Evolutionary conservation across 2,329 filamentous ascomycete species (phyloP), one percentile per base, ranked within the genome.

Genomic region (Camillea tinctor): DNA sequence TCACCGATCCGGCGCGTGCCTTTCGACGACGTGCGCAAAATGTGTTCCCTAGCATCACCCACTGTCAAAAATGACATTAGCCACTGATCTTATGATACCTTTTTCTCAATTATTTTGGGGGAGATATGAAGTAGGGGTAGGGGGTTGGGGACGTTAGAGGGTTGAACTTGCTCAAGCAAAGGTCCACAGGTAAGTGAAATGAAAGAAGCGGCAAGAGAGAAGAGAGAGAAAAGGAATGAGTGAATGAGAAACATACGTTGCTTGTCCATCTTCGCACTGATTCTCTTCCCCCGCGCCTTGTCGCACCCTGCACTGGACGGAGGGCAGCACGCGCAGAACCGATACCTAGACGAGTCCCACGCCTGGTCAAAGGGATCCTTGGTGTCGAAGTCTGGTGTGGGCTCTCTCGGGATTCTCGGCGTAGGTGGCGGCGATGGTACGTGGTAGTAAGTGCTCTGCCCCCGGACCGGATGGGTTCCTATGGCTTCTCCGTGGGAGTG

Each of bases 361-460:
- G n/a, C n/a, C 21, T 64, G 57, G 50, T 59, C 26, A 7, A 30
- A 51, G 54, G 52, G 56, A 5, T 58, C 64, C 26, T 53, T 49
- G 19, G 54, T 57, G 23, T 69, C 67, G n/a, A 71, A 62, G 48
- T 72, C 69, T 9, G 69, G 69, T 13, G 69, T 70, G 19, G 69
- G 66, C 19, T 70, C 66, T 50, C 69, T 66, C 36, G 68, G 60
- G 50, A 71, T 69, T 50, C 57, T 52, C 5, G 69, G 69, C 22
- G 69, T 64, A 36, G 57, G 54, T 19, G 68, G 68, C 17, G 63
- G 64, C 15, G 58, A 20, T 8, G 60, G 52, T 20, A 30, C 17
- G 17, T 54, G 51, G 30, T 55, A 56, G 52, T 60, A 59, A 50
- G 51, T 55, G 24, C 21, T n/a, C 51, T 49, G 54, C 44, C 53